Evolutionary conservation across 1,284 basidiomycete genomes (phyloP).

Genomic region (Ganoderma boninense): DNA sequence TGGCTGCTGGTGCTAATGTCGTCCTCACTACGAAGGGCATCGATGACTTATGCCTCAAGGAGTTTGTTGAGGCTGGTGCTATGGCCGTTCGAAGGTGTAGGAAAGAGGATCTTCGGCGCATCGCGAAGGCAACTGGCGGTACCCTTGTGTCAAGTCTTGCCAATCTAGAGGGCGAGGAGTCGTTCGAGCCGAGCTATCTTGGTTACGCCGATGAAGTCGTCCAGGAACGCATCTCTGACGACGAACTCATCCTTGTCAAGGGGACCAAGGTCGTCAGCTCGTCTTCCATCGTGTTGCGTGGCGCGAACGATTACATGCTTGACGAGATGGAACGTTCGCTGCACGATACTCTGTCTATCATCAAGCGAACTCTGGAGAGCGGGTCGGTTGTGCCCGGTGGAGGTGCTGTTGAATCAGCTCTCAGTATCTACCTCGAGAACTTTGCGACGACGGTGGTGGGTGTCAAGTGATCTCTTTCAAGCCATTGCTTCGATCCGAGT

Average conservation of each 20-base stretch:
- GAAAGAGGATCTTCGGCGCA: constrained; percentile 97
- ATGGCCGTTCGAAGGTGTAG: constrained; percentile 98
- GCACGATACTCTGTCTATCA: constrained; percentile 94
- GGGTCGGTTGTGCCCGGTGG: constrained; percentile 97
- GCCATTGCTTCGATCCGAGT: constrained; percentile 13
- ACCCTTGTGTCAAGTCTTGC: constrained; percentile 93
- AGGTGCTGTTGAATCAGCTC: constrained; percentile 96
- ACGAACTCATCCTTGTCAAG: constrained; percentile 97
- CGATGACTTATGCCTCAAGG: constrained; percentile 97
- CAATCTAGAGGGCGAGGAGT: constrained; percentile 98
- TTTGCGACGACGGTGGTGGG: constrained; percentile 96
- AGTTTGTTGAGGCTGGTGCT: constrained; percentile 98
- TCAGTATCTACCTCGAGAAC: constrained; percentile 98
- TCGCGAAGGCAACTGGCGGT: constrained; percentile 97
- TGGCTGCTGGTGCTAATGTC: constrained; percentile 96
- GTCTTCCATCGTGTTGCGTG: constrained; percentile 92
- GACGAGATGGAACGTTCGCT: constrained; percentile 99
- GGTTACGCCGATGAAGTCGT: constrained; percentile 95
- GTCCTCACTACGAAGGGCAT: constrained; percentile 99
- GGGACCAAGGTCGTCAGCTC: constrained; percentile 98
- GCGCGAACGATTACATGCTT: constrained; percentile 99
- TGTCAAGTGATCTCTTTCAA: constrained; percentile 25
- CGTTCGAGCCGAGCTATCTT: constrained; percentile 91
- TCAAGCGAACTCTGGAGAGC: constrained; percentile 98
- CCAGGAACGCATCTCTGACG: constrained; percentile 98